A percentile compares a stretch with the other conserved stretches of the same genome.
phyloP scores from a whole-genome alignment of 2,329 filamentous ascomycete genomes.

The Stemphylium lycopersici region DNA sequence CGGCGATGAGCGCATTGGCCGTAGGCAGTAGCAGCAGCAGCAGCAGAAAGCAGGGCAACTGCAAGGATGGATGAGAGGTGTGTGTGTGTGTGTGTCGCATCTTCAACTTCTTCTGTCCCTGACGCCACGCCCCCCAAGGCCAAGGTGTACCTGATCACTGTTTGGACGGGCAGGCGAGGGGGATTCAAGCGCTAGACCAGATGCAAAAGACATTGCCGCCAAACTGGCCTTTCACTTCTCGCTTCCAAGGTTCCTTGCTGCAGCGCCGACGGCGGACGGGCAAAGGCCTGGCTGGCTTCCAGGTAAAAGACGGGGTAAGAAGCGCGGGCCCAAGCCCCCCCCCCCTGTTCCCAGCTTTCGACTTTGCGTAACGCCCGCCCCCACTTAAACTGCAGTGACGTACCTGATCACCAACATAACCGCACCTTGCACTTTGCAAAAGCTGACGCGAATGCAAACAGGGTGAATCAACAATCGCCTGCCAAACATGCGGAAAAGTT shows the following conservation, averaged over 20 bases:
- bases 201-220: conserved; percentile 7
- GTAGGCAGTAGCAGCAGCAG: background rate
- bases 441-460: background rate
- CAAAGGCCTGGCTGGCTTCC: background rate
- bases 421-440: background rate
- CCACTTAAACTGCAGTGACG: conserved; percentile 17
- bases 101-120: background rate
- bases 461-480: too few relatives aligned
- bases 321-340: conserved; percentile 12
- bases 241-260: too few relatives aligned
- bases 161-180: conserved; percentile 7
- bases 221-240: background rate
- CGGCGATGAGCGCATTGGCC: conserved; percentile 3
- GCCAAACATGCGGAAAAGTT: conserved; percentile 9
- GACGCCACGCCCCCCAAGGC: background rate
- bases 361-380: too few relatives aligned
- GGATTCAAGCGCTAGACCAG: conserved; percentile 14
- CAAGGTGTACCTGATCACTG: conserved; percentile 10
- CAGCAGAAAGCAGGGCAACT: background rate
- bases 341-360: conserved; percentile 6
- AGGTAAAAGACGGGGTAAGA: conserved; percentile 5
- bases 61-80: conserved; percentile 6
- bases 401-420: conserved; percentile 13
- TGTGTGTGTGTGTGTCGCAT: too few relatives aligned
- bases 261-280: background rate